Evolutionary conservation across 2,329 filamentous ascomycete genomes (phyloP).

Genomic region (Clarireedia monteithiana): DNA sequence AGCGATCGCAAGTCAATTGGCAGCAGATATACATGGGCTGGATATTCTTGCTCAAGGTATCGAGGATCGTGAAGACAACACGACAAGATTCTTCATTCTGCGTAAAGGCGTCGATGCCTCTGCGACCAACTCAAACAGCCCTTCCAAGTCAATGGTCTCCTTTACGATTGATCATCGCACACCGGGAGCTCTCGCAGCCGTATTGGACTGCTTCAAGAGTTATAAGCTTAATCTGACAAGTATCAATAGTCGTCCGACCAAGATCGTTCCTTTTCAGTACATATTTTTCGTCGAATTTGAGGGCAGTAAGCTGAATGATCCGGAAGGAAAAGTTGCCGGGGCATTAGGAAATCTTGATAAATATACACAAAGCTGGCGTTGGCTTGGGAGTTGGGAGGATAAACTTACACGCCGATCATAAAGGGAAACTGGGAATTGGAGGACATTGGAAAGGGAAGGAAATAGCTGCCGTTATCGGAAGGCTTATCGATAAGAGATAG

Average conservation of each 20-base stretch:
- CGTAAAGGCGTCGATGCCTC: constrained; percentile 22
- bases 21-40: constrained; percentile 60
- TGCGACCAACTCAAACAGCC: constrained; percentile 8
- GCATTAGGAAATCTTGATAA: constrained; percentile 51
- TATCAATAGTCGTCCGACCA: constrained; percentile 80
- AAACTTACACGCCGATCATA: constrained; percentile 2
- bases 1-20: constrained; percentile 70
- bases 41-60: constrained; percentile 62
- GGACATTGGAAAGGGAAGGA: background rate
- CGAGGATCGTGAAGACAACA: constrained; percentile 68
- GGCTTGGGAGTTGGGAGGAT: constrained; percentile 58
- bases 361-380: constrained; percentile 56
- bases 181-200: constrained; percentile 77
- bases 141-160: constrained; percentile 65
- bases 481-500: constrained; percentile 8
- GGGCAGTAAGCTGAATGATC: constrained; percentile 47
- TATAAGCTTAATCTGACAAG: constrained; percentile 76
- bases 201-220: constrained; percentile 68
- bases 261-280: constrained; percentile 74
- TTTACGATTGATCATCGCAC: constrained; percentile 74
- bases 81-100: constrained; percentile 71
- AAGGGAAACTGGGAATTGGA: background rate
- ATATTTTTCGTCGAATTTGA: constrained; percentile 91
- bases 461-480: constrained; percentile 1
- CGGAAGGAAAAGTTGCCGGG: constrained; percentile 48